phyloP scores from a whole-genome alignment of 2,329 filamentous ascomycete genomes.

The Coniella lustricola region DNA sequence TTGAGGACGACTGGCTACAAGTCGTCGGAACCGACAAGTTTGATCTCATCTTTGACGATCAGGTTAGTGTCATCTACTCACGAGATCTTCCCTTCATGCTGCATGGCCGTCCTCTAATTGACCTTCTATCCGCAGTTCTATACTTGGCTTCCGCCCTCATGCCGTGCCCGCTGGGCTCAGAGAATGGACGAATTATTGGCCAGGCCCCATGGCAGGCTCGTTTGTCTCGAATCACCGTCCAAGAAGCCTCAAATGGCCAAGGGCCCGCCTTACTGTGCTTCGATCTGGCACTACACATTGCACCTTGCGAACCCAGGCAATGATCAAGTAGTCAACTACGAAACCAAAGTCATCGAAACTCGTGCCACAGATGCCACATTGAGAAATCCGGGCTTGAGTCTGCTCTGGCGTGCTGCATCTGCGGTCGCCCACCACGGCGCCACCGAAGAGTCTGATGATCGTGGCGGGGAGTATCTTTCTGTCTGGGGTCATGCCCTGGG shows the following conservation, averaged over 20 bases:
- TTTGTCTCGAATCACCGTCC: slow-evolving; percentile 72
- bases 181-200: slow-evolving; percentile 44
- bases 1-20: slow-evolving; percentile 50
- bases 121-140: slow-evolving; percentile 45
- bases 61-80: slow-evolving; percentile 34
- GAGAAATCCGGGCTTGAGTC: slow-evolving; percentile 29
- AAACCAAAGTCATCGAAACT: slow-evolving; percentile 36
- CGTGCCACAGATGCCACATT: too few species aligned
- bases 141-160: slow-evolving; percentile 50
- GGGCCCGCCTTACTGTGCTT: slow-evolving; percentile 68
- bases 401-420: slow-evolving; percentile 45
- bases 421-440: slow-evolving; percentile 41
- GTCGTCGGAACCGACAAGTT: slow-evolving; percentile 42
- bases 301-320: slow-evolving; percentile 65
- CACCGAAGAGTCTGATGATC: slow-evolving; percentile 35
- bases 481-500: slow-evolving; percentile 37
- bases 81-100: background rate
- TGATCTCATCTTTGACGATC: slow-evolving; percentile 61
- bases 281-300: slow-evolving; percentile 62
- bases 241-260: slow-evolving; percentile 57
- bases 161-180: slow-evolving; percentile 46
- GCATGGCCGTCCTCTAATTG: too few species aligned
- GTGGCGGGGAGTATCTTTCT: slow-evolving; percentile 44
- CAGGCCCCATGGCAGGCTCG: slow-evolving; percentile 39
- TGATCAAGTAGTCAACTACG: slow-evolving; percentile 50